Percentiles rank a stretch among this genome's conserved stretches.
Evolutionary conservation across 2,329 filamentous ascomycete genomes (phyloP).

Genomic region (Cladophialophora bantiana): DNA sequence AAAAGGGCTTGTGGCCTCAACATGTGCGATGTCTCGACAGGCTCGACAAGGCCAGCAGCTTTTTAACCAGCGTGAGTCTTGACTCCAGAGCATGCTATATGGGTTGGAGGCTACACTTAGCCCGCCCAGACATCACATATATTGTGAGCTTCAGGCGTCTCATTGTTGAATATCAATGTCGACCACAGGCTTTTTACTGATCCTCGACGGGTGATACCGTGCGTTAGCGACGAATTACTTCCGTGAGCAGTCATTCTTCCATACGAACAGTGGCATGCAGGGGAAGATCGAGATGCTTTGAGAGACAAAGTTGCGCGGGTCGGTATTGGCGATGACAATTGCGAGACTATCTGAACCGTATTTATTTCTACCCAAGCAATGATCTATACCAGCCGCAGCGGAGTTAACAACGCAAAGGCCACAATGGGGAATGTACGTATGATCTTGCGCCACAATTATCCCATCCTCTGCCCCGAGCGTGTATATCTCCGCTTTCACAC

Average conservation of each 20-base stretch:
- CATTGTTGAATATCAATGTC: background rate
- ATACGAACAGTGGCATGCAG: background rate
- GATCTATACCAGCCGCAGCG: too few relatives aligned
- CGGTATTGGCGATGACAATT: too few relatives aligned
- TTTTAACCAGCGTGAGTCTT: background rate
- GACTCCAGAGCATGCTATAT: background rate
- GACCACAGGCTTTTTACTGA: background rate
- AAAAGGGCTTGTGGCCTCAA: background rate
- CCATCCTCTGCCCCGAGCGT: conserved; percentile 11
- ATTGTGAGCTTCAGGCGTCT: background rate
- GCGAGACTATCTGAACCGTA: background rate
- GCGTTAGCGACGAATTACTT: background rate
- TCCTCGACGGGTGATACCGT: background rate
- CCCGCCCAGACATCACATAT: background rate
- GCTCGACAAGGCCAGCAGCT: background rate
- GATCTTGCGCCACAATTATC: too few relatives aligned
- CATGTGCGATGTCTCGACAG: background rate
- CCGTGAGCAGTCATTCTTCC: background rate
- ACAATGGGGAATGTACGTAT: too few relatives aligned
- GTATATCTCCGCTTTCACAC: background rate
- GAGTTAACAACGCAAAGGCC: too few relatives aligned
- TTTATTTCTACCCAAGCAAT: background rate
- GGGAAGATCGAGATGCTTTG: too few relatives aligned
- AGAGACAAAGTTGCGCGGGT: too few relatives aligned
- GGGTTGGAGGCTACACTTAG: too few relatives aligned